These are phyloP conservation scores for Fusarium torulosum DNA, from an alignment of 2,329 filamentous ascomycete species.

Conservation along the genomic window DNA sequence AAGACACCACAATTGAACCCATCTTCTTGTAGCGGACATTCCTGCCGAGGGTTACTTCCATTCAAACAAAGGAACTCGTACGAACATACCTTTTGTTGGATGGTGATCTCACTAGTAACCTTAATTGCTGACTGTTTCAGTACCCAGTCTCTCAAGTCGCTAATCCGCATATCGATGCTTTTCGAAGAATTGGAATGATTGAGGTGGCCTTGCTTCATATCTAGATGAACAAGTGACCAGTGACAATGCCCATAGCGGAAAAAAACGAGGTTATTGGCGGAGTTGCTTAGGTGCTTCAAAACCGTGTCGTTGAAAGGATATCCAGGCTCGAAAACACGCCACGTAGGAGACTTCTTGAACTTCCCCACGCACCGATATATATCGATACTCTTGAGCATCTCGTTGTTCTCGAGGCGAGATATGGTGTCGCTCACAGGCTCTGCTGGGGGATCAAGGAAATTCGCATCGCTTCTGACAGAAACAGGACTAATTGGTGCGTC, in stretches of 20 bases:
- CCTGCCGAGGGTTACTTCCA: not conserved
- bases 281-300: too few relatives aligned
- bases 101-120: not conserved
- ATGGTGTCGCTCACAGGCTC: not conserved
- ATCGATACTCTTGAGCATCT: not conserved
- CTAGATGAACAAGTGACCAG: not conserved
- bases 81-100: not conserved
- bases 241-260: not conserved
- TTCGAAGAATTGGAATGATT: not conserved
- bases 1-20: not conserved
- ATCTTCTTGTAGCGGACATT: not conserved
- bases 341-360: not conserved
- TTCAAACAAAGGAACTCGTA: not conserved
- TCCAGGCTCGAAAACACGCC: not conserved
- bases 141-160: not conserved
- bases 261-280: not conserved
- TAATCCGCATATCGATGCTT: not conserved
- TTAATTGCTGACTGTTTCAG: not conserved
- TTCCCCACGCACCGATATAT: not conserved
- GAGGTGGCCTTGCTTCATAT: not conserved
- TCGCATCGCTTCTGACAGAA: too few relatives aligned
- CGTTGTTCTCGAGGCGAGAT: not conserved
- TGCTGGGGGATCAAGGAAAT: not conserved
- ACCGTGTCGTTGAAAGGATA: not conserved
- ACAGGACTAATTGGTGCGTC: too few relatives aligned